Base-by-base conservation (phyloP, 2,329 filamentous ascomycete species). In the Cercospora sp. region DNA sequence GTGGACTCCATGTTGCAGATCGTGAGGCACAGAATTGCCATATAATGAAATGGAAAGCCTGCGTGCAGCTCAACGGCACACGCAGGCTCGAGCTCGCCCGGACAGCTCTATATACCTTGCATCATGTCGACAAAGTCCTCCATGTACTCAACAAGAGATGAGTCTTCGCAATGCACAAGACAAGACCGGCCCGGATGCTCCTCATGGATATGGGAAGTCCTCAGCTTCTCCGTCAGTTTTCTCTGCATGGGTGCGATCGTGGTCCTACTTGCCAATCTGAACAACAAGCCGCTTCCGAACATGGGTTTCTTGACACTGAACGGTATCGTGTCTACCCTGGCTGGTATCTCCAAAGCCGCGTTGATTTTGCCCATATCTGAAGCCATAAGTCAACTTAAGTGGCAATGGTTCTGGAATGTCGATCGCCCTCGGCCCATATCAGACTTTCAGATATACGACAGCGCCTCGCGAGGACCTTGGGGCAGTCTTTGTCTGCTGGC, bases 131-230 rank as follows among this genome's bases (percentile, higher is more conserved):
- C 48, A 28, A 53, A 30, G 9, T 53, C 48, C 13, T 53, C 48
- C 2, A 10, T 53, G 48, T 53, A 28, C 7, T 53, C 48, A 23
- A 28, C 7, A 5, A 16, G 23, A 28, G 26, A 53, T 10, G 6
- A 53, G 48, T 53, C 23, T 16, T 53, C 13, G 13, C 23, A 28
- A 28, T 53, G 20, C 48, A 53, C 9, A 53, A 26, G 26, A 28
- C 23, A 28, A 53, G 23, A 53, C 6, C 48, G 48, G 23, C 48
- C 48, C 3, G 23, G 48, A 16, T 53, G 23, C 23, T 53, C 48
- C 23, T 53, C 69, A 3, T 73, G 71, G 71, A 31, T 73, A 9
- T 71, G 68, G 71, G 71, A 73, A 64, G 16, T 70, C 26, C 64
- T 71, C 23, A 65, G 68, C 42, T 60, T 73, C 16, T 30, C 66